phyloP scores from a whole-genome alignment of 129 eudicot genomes.

The Artemisia annua region DNA sequence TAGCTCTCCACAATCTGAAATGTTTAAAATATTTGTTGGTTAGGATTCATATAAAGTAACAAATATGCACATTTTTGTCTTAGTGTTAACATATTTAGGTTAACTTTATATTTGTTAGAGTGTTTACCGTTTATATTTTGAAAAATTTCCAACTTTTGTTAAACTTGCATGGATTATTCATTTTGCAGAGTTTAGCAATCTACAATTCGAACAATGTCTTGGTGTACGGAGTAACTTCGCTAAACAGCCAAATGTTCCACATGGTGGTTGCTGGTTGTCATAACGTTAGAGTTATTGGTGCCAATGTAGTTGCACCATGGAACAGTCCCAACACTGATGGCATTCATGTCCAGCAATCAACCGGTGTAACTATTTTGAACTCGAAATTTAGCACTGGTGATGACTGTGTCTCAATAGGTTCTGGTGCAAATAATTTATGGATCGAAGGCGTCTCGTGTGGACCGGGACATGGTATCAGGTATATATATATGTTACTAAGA shows the following conservation, averaged over 20 bases:
- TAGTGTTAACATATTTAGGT: too few relatives aligned
- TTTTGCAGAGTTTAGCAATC: constrained; percentile 58
- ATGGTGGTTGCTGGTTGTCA: constrained; percentile 54
- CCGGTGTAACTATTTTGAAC: constrained; percentile 47
- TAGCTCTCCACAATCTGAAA: too few relatives aligned
- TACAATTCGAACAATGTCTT: constrained; percentile 47
- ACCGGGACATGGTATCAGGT: constrained; percentile 90
- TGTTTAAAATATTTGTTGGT: too few relatives aligned
- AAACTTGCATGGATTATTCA: neutral
- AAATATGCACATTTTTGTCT: too few relatives aligned
- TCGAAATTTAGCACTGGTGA: constrained; percentile 68
- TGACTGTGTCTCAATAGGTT: constrained; percentile 76
- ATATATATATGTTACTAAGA: constrained; percentile 5
- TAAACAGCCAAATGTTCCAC: constrained; percentile 77
- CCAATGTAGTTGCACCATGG: constrained; percentile 52
- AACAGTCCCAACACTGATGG: constrained; percentile 83
- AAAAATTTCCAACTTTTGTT: neutral
- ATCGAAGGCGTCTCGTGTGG: constrained; percentile 63
- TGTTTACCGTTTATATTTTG: too few relatives aligned
- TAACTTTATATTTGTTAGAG: too few relatives aligned
- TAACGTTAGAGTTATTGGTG: constrained; percentile 44
- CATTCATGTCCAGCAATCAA: constrained; percentile 57
- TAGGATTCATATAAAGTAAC: too few relatives aligned
- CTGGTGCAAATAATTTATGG: constrained; percentile 56
- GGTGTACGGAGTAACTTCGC: constrained; percentile 47